A percentile compares a stretch with the other conserved stretches of the same genome.
phyloP scores from a whole-genome alignment of 805 yeast species.

The Monosporozyma solicola region DNA sequence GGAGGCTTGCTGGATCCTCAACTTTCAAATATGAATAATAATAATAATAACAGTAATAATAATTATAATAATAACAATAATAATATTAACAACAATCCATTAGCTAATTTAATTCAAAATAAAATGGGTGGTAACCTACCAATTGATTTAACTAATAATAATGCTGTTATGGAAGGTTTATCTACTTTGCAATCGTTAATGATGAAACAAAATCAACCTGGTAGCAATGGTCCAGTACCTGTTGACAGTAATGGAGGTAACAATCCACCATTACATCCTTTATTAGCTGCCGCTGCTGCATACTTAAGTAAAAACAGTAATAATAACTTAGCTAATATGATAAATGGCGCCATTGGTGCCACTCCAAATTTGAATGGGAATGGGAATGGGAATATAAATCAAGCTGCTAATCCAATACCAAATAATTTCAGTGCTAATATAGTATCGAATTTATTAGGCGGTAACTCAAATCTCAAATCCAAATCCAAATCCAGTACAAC shows the following conservation, averaged over 20 bases:
- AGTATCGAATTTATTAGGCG: not conserved
- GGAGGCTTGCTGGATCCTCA: not conserved
- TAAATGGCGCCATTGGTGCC: not conserved
- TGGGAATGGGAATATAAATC: not conserved
- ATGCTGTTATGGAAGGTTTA: not conserved
- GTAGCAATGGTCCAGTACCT: not conserved
- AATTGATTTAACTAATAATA: not conserved
- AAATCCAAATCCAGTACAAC: not conserved
- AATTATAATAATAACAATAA: not conserved
- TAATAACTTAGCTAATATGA: not conserved
- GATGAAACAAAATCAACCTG: not conserved
- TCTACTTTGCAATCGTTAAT: not conserved
- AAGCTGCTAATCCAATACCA: not conserved
- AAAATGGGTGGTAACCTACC: not conserved
- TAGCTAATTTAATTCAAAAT: not conserved
- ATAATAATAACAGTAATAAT: not conserved
- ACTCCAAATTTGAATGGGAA: not conserved
- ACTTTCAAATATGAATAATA: not conserved
- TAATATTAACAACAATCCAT: not conserved
- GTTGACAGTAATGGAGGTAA: not conserved
- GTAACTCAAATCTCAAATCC: not conserved
- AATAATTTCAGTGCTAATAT: slow-evolving; percentile 1
- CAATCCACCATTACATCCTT: not conserved
- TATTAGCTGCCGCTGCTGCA: slow-evolving; percentile 1
- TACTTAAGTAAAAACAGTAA: not conserved